Percentiles rank a stretch among this genome's conserved stretches.
Conservation (phyloP, 2,329 filamentous ascomycete species). For the Penicillium sp. region DNA sequence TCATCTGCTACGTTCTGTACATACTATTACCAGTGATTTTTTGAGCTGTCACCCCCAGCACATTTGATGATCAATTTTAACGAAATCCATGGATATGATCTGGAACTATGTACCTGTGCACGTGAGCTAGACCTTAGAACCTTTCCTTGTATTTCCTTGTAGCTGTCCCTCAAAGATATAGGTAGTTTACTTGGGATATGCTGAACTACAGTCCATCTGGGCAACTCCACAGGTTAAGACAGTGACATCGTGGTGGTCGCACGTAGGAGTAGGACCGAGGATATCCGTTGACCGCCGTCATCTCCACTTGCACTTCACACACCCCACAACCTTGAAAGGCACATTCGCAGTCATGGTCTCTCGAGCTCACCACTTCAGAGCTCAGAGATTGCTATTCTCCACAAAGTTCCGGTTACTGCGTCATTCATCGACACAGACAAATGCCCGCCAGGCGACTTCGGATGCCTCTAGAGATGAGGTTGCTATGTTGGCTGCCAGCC, state of each 20-base stretch:
- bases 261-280: conserved; percentile 6
- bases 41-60: neutral
- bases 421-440: conserved; percentile 15
- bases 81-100: neutral
- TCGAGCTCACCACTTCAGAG: conserved; percentile 7
- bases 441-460: conserved; percentile 44
- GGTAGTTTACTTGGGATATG: neutral
- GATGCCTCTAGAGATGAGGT: conserved; percentile 69
- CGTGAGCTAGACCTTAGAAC: neutral
- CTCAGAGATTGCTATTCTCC: neutral
- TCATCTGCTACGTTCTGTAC: conserved; percentile 12
- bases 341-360: conserved; percentile 9
- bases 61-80: neutral
- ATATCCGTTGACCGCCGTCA: conserved; percentile 16
- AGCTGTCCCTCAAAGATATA: neutral
- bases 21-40: conserved; percentile 2
- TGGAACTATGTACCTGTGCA: neutral
- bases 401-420: conserved; percentile 4
- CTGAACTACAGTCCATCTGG: neutral
- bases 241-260: neutral
- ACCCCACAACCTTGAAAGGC: neutral
- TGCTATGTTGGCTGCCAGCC: conserved; percentile 67
- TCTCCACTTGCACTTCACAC: conserved; percentile 7
- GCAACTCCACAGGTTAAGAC: neutral
- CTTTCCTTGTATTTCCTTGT: neutral